Evolutionary conservation across 2,329 filamentous ascomycete species (phyloP).

Genomic region (Exophiala dermatitidis): DNA sequence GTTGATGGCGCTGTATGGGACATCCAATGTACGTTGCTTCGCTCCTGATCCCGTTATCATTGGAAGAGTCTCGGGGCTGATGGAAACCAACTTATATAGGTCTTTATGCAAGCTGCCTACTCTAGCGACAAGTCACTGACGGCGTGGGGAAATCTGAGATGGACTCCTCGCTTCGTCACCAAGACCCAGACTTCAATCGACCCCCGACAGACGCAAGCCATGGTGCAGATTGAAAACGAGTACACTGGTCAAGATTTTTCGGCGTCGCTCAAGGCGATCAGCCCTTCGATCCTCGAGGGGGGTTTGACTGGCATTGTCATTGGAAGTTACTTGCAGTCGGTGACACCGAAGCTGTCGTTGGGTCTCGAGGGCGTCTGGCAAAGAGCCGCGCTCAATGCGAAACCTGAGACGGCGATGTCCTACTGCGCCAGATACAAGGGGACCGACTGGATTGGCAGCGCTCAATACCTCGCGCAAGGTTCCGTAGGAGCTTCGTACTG

Average conservation of each 20-base stretch:
- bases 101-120: constrained; percentile 91
- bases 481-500: constrained; percentile 89
- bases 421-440: constrained; percentile 90
- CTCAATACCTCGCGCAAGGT: constrained; percentile 81
- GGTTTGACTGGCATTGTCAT: constrained; percentile 92
- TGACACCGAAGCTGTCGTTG: constrained; percentile 78
- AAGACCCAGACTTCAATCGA: constrained; percentile 85
- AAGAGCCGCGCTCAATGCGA: constrained; percentile 71
- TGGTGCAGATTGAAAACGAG: constrained; percentile 91
- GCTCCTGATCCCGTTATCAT: not conserved
- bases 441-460: constrained; percentile 84
- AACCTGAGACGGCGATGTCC: constrained; percentile 83
- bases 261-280: constrained; percentile 84
- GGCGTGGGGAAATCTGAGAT: constrained; percentile 88
- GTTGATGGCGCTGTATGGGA: constrained; percentile 89
- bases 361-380: constrained; percentile 94
- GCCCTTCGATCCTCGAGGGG: constrained; percentile 89
- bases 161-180: constrained; percentile 69
- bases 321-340: constrained; percentile 86
- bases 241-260: constrained; percentile 92
- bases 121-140: constrained; percentile 86
- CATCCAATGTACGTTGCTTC: constrained; percentile 63
- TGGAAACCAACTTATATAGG: constrained; percentile 44
- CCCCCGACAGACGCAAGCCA: constrained; percentile 68
- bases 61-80: not conserved